phyloP scores from a whole-genome alignment of 495 filamentous ascomycete species.

The Beverwykella pulmonaria region DNA sequence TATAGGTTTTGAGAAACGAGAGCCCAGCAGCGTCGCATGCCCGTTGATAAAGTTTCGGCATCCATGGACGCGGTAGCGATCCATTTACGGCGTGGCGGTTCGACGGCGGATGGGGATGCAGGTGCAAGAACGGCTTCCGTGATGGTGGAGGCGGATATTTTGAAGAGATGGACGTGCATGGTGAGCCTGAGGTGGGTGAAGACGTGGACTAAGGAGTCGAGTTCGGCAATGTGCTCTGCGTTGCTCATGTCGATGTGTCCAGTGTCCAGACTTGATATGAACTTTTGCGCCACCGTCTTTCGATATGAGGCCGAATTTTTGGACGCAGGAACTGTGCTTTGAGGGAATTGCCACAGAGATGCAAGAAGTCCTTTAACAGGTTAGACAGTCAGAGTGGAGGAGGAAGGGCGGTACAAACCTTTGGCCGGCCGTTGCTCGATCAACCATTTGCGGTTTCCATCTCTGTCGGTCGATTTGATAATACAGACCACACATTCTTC shows the following conservation, averaged over 20 bases:
- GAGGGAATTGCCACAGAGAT: slow-evolving; percentile 36
- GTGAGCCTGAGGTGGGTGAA: slow-evolving; percentile 31
- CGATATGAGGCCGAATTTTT: slow-evolving; percentile 1
- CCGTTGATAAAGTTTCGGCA: slow-evolving; percentile 28
- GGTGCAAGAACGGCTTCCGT: no score
- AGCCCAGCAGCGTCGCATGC: slow-evolving; percentile 38
- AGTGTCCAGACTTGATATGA: slow-evolving; percentile 4
- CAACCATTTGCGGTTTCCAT: slow-evolving; percentile 13
- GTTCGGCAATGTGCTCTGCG: slow-evolving; percentile 12
- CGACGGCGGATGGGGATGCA: neutral
- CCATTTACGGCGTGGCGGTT: slow-evolving; percentile 20
- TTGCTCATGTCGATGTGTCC: neutral
- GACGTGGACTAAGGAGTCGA: slow-evolving; percentile 21
- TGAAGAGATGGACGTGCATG: slow-evolving; percentile 29
- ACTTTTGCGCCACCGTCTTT: slow-evolving; percentile 15
- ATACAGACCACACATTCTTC: slow-evolving; percentile 28
- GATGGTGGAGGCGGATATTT: neutral
- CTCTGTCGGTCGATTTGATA: neutral
- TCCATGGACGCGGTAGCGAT: slow-evolving; percentile 30
- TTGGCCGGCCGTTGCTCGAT: slow-evolving; percentile 33
- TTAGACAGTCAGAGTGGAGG: neutral
- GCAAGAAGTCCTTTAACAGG: slow-evolving; percentile 15
- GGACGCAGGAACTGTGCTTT: slow-evolving; percentile 7
- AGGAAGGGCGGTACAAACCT: slow-evolving; percentile 14
- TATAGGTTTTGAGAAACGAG: neutral